A percentile compares a stretch with the other conserved stretches of the same genome.
Conservation (phyloP, 257 asterid species). For the Forsythia suspensa region DNA sequence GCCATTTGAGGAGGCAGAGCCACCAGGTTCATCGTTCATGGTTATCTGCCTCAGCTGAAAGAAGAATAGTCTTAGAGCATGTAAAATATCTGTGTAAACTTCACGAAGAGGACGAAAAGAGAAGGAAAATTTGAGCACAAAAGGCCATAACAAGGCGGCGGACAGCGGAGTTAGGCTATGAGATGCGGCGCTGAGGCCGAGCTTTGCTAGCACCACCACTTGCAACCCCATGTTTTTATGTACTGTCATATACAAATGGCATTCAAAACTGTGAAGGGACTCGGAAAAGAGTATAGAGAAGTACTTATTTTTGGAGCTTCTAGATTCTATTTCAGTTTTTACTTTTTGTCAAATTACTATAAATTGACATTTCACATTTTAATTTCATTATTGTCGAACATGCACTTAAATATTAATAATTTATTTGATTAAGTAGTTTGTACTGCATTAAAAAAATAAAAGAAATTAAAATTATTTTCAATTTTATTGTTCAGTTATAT, state of each 20-base stretch:
- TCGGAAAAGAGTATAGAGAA: too few relatives aligned
- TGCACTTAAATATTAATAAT: too few relatives aligned
- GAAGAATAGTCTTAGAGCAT: constrained; percentile 42
- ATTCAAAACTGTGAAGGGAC: neutral
- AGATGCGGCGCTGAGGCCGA: constrained; percentile 24
- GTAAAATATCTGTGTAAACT: constrained; percentile 23
- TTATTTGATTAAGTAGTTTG: too few relatives aligned
- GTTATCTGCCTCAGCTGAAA: constrained; percentile 58
- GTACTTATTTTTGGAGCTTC: too few relatives aligned
- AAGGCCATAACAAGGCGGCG: constrained; percentile 49
- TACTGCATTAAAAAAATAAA: too few relatives aligned
- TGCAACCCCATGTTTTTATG: constrained; percentile 37
- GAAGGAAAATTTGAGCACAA: constrained; percentile 47
- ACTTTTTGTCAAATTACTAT: too few relatives aligned
- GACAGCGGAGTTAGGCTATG: constrained; percentile 33
- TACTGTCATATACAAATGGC: neutral
- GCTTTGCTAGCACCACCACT: constrained; percentile 45
- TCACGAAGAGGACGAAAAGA: constrained; percentile 43
- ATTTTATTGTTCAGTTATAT: too few relatives aligned
- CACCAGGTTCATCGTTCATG: constrained; percentile 15
- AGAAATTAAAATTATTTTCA: too few relatives aligned
- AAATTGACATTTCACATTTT: too few relatives aligned
- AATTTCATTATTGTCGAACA: too few relatives aligned
- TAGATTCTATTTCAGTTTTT: too few relatives aligned
- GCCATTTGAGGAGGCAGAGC: neutral